A percentile compares a stretch with the other conserved stretches of the same genome.
phyloP scores from a whole-genome alignment of 2,329 filamentous ascomycete genomes.

The Clonostachys byssicola region DNA sequence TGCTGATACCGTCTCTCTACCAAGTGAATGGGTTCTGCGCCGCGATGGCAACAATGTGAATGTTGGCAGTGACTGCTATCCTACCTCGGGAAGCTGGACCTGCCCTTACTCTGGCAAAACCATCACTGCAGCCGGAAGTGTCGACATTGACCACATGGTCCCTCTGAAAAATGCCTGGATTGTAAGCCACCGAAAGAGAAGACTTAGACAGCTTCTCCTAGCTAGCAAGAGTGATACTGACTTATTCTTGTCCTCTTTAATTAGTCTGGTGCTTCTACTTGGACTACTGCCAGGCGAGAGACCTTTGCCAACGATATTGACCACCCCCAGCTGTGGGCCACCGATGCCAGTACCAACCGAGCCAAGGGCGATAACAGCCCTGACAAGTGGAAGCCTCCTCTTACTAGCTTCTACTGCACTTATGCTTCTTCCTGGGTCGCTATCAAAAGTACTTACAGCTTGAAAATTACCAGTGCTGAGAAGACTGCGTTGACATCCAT shows the following conservation, averaged over 20 bases:
- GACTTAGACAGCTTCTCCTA: not conserved
- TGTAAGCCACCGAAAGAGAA: constrained; percentile 26
- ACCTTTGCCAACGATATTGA: constrained; percentile 74
- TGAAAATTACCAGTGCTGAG: constrained; percentile 69
- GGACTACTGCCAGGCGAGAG: constrained; percentile 65
- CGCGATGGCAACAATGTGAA: constrained; percentile 66
- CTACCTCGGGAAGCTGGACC: constrained; percentile 64
- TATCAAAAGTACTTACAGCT: constrained; percentile 68
- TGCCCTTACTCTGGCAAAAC: constrained; percentile 74
- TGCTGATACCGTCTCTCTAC: not conserved
- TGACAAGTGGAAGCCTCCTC: constrained; percentile 71
- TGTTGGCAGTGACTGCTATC: constrained; percentile 52
- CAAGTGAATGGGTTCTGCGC: constrained; percentile 62
- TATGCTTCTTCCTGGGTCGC: constrained; percentile 75
- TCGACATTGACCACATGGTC: constrained; percentile 84
- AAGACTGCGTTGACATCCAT: constrained; percentile 11
- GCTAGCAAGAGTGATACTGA: no score
- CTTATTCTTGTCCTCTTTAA: no score
- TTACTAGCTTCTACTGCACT: constrained; percentile 68
- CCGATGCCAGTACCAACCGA: constrained; percentile 74
- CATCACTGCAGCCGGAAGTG: constrained; percentile 61
- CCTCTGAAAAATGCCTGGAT: constrained; percentile 80
- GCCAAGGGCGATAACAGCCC: constrained; percentile 68
- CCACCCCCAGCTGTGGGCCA: constrained; percentile 73
- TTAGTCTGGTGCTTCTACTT: constrained; percentile 65